Percentiles rank a stretch among this genome's conserved stretches.
These are phyloP conservation scores for Leccinellum albellum DNA, from an alignment of 768 basidiomycete genomes.

Conservation along the genomic window DNA sequence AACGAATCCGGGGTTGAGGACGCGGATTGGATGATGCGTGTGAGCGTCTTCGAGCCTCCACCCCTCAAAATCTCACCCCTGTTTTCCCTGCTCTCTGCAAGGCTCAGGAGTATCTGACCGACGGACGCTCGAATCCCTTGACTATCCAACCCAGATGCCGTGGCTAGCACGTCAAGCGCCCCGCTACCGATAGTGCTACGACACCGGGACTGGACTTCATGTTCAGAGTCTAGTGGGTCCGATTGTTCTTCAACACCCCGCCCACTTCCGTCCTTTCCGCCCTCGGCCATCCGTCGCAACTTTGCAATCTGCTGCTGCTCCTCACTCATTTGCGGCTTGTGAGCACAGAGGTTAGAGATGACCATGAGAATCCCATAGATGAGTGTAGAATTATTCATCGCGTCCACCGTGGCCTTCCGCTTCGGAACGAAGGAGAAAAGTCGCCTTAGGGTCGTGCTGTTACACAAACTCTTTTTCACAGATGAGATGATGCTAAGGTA, in stretches of 20 bases:
- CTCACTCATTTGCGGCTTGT: conserved; percentile 66
- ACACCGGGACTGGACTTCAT: conserved; percentile 59
- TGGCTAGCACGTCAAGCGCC: conserved; percentile 58
- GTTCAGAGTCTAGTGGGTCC: conserved; percentile 58
- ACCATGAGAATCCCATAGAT: conserved; percentile 78
- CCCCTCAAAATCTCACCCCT: conserved; percentile 72
- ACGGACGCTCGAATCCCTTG: conserved; percentile 52
- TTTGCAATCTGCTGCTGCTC: conserved; percentile 83
- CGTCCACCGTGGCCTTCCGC: conserved; percentile 35
- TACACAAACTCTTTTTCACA: conserved; percentile 61
- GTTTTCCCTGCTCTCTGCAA: conserved; percentile 75
- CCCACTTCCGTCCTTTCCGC: conserved; percentile 33
- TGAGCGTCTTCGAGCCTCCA: conserved; percentile 71
- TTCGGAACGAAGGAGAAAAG: conserved; percentile 57
- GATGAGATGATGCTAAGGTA: conserved; percentile 65
- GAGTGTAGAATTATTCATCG: conserved; percentile 45
- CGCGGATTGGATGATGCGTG: conserved; percentile 51
- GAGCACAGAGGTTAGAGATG: conserved; percentile 68
- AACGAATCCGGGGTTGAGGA: conserved; percentile 30
- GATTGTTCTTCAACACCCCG: conserved; percentile 26
- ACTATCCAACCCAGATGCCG: conserved; percentile 60
- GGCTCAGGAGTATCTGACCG: conserved; percentile 61
- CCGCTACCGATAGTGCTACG: conserved; percentile 57
- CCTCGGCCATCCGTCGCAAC: conserved; percentile 68
- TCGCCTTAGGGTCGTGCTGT: conserved; percentile 52